Conservation (phyloP, 1,139 yeast species). For the Blastobotrys aristatus region DNA sequence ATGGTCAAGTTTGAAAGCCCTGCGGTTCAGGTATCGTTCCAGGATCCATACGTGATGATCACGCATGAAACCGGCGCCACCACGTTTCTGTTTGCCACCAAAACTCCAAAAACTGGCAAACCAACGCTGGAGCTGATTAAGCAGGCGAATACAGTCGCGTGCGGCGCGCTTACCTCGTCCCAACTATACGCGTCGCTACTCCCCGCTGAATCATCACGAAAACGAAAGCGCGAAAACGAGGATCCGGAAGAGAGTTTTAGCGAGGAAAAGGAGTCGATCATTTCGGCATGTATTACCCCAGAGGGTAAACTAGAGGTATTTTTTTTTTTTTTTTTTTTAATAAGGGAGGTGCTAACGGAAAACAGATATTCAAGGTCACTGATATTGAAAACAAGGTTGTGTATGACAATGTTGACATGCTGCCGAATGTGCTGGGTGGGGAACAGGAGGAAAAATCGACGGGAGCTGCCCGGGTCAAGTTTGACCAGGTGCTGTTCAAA, state of each 20-base stretch:
- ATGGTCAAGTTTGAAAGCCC: constrained; percentile 39
- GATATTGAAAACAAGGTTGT: constrained; percentile 9
- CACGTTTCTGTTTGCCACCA: constrained; percentile 12
- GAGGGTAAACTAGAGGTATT: constrained; percentile 16
- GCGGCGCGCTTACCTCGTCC: constrained; percentile 11
- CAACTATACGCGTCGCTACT: background rate
- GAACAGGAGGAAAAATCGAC: background rate
- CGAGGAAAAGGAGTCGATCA: background rate
- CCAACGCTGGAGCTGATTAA: constrained; percentile 12
- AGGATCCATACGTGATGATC: constrained; percentile 26
- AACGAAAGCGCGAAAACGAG: constrained; percentile 18
- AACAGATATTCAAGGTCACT: constrained; percentile 10
- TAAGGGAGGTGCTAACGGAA: background rate
- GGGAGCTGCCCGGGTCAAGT: constrained; percentile 3
- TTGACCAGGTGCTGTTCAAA: constrained; percentile 16
- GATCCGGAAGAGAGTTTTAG: background rate
- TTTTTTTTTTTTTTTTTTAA: background rate
- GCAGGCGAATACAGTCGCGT: constrained; percentile 9
- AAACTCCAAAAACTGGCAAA: constrained; percentile 11
- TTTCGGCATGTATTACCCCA: constrained; percentile 9
- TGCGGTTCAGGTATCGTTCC: constrained; percentile 49
- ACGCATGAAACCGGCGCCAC: constrained; percentile 22
- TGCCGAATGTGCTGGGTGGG: constrained; percentile 6
- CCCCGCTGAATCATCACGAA: constrained; percentile 4
- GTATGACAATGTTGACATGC: constrained; percentile 3